Conservation (phyloP, 1,284 basidiomycete species). For the Papiliotrema flavescens region DNA sequence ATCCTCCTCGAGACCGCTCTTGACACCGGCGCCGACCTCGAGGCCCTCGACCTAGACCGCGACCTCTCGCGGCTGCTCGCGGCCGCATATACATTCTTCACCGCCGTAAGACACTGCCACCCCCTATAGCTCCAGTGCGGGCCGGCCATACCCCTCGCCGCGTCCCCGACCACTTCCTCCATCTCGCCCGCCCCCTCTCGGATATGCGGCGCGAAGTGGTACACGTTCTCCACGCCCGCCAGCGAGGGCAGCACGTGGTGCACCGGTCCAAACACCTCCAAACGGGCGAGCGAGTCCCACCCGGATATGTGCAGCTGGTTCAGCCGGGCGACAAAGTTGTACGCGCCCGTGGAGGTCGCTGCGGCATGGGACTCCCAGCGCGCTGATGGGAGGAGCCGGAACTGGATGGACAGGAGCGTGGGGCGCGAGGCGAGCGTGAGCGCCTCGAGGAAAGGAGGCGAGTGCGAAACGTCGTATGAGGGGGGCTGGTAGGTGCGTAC, state of each 20-base stretch:
- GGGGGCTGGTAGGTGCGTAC: conserved; percentile 25
- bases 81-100: conserved; percentile 31
- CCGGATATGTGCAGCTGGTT: conserved; percentile 13
- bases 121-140: conserved; percentile 31
- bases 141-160: conserved; percentile 17
- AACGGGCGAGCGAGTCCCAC: conserved; percentile 5
- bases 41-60: not conserved
- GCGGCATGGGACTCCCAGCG: conserved; percentile 30
- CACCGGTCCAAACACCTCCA: conserved; percentile 26
- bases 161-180: not conserved
- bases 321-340: conserved; percentile 21
- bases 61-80: conserved; percentile 20
- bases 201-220: conserved; percentile 33
- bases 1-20: conserved; percentile 8
- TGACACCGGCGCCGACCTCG: conserved; percentile 18
- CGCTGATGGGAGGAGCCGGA: conserved; percentile 17
- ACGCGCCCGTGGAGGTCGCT: conserved; percentile 15
- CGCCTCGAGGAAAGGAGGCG: conserved; percentile 23
- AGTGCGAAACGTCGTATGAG: conserved; percentile 14
- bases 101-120: conserved; percentile 30
- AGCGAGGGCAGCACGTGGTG: conserved; percentile 31
- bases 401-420: conserved; percentile 18
- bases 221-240: conserved; percentile 18
- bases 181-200: conserved; percentile 5
- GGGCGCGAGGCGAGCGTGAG: conserved; percentile 12